These are phyloP conservation scores for Eruca vesicaria DNA, from an alignment of 441 rosid species.

Conservation along the genomic window DNA sequence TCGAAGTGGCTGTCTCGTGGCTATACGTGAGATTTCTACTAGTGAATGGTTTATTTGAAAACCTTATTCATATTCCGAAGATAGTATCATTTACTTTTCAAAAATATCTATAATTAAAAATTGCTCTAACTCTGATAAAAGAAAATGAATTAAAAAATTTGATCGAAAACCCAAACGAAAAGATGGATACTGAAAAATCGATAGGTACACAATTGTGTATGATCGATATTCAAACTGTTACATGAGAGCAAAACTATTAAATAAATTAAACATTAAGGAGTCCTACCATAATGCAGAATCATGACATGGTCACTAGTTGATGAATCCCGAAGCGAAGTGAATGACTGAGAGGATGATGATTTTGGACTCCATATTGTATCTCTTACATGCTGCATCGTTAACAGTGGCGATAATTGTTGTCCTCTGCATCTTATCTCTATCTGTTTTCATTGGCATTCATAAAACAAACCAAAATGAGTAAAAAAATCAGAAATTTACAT, in stretches of 20 bases:
- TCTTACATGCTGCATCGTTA: constrained; percentile 91
- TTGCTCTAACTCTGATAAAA: neutral
- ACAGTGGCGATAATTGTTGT: constrained; percentile 66
- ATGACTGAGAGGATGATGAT: constrained; percentile 35
- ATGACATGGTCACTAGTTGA: constrained; percentile 70
- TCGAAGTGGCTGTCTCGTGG: no score
- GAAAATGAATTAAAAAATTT: neutral
- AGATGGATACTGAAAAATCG: constrained; percentile 18
- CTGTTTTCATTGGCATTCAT: constrained; percentile 43
- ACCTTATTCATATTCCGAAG: neutral
- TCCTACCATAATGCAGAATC: constrained; percentile 83
- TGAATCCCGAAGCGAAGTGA: constrained; percentile 61
- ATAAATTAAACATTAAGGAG: constrained; percentile 25
- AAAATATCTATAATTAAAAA: neutral
- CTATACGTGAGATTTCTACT: no score
- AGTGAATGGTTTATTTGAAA: neutral
- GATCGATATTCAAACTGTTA: constrained; percentile 21
- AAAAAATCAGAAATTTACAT: neutral
- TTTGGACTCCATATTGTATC: constrained; percentile 78
- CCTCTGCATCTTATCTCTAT: constrained; percentile 92
- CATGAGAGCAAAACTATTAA: neutral
- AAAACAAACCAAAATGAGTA: constrained; percentile 12
- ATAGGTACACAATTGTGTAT: constrained; percentile 8
- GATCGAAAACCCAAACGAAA: constrained; percentile 22
- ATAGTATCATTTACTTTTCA: neutral